Evolutionary conservation across 495 filamentous ascomycete genomes (phyloP).

Genomic region (Cenococcum geophilum): DNA sequence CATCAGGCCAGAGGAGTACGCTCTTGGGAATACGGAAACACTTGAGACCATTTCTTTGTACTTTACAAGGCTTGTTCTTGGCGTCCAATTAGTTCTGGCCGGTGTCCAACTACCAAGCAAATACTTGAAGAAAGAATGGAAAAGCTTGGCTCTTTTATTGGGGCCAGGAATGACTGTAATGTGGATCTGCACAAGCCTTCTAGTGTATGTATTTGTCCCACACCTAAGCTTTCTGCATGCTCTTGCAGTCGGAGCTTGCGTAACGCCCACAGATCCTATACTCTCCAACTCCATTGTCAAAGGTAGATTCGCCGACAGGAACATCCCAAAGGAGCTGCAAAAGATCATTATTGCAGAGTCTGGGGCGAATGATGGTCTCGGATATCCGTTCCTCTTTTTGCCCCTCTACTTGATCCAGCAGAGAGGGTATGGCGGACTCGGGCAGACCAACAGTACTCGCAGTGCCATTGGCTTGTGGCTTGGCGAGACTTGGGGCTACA

Average conservation of each 20-base stretch:
- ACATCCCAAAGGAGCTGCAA: conserved; percentile 76
- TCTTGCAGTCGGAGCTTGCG: conserved; percentile 70
- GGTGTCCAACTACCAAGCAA: conserved; percentile 87
- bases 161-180: conserved; percentile 82
- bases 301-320: conserved; percentile 86
- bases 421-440: conserved; percentile 51
- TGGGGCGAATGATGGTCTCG: conserved; percentile 89
- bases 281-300: conserved; percentile 88
- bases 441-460: conserved; percentile 51
- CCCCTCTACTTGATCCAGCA: conserved; percentile 80
- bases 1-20: conserved; percentile 71
- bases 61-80: conserved; percentile 82
- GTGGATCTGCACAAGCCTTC: conserved; percentile 76
- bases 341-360: conserved; percentile 85
- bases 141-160: conserved; percentile 64
- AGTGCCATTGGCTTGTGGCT: conserved; percentile 79
- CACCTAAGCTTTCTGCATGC: conserved; percentile 68
- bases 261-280: conserved; percentile 89
- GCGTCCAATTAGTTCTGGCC: conserved; percentile 83
- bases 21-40: conserved; percentile 52
- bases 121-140: conserved; percentile 78
- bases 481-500: conserved; percentile 80
- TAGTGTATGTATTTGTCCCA: conserved; percentile 76
- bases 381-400: conserved; percentile 85
- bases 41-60: conserved; percentile 65